Conservation (phyloP, 2,329 filamentous ascomycete species). For the Pestalotiopsis sp. region DNA sequence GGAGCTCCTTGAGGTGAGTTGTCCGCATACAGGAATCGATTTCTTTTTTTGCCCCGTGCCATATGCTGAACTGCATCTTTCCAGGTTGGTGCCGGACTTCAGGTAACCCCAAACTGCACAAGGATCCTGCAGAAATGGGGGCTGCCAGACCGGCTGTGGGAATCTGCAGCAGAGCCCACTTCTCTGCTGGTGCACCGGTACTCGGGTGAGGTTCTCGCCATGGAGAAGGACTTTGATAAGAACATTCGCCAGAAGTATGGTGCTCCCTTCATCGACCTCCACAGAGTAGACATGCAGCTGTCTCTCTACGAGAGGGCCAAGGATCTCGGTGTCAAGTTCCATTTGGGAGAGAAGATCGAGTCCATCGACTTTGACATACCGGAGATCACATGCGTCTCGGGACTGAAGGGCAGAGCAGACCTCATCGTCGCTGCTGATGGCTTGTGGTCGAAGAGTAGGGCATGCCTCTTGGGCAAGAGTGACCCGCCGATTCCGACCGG, state of each 20-base stretch:
- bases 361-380: constrained; percentile 47
- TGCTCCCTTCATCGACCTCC: constrained; percentile 59
- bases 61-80: background rate
- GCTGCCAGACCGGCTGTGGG: constrained; percentile 43
- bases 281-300: constrained; percentile 61
- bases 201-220: constrained; percentile 47
- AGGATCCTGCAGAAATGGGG: constrained; percentile 51
- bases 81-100: constrained; percentile 54
- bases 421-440: constrained; percentile 65
- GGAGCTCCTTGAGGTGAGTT: constrained; percentile 37
- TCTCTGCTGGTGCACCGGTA: constrained; percentile 54
- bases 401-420: constrained; percentile 44
- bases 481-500: constrained; percentile 58
- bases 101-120: constrained; percentile 51
- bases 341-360: constrained; percentile 47
- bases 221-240: constrained; percentile 50
- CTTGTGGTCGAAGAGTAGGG: constrained; percentile 59
- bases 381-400: constrained; percentile 38
- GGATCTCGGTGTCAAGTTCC: constrained; percentile 52
- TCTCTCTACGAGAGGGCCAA: constrained; percentile 50
- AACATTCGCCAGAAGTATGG: constrained; percentile 55
- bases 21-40: background rate
- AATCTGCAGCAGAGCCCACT: constrained; percentile 40
- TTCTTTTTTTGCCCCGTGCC: background rate
- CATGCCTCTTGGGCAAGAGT: constrained; percentile 43